These are phyloP conservation scores for Globisporangium ultimum DNA, from an alignment of 352 stramenopile species.

Conservation along the genomic window DNA sequence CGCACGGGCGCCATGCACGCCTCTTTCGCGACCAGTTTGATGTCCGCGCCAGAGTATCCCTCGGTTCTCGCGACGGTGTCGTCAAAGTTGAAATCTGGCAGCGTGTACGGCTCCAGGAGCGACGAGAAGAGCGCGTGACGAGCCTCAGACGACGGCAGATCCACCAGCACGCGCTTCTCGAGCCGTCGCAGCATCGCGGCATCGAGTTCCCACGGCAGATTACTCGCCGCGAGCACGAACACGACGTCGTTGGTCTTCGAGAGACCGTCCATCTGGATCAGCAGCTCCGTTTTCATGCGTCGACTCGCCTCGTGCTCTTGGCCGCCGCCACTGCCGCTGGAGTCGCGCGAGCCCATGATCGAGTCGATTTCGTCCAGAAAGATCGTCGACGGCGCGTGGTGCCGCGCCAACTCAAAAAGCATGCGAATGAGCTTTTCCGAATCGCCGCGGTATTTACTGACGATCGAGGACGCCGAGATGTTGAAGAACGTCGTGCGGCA, in stretches of 20 bases:
- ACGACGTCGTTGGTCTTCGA: constrained; percentile 79
- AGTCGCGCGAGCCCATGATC: constrained; percentile 87
- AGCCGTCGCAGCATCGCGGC: constrained; percentile 76
- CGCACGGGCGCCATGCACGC: constrained; percentile 80
- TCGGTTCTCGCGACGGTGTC: constrained; percentile 51
- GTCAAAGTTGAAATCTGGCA: constrained; percentile 44
- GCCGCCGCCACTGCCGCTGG: constrained; percentile 37
- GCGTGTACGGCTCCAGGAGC: constrained; percentile 58
- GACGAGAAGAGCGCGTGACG: constrained; percentile 52
- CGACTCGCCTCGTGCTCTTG: constrained; percentile 85
- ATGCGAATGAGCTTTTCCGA: constrained; percentile 87
- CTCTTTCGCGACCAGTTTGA: constrained; percentile 86
- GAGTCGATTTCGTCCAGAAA: constrained; percentile 88
- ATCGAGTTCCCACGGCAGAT: constrained; percentile 84
- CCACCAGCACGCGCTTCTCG: constrained; percentile 82
- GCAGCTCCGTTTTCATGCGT: constrained; percentile 84
- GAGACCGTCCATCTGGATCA: constrained; percentile 87
- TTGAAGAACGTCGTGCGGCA: constrained; percentile 89
- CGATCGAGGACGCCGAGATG: constrained; percentile 83
- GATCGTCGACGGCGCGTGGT: constrained; percentile 84
- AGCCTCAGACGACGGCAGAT: constrained; percentile 61
- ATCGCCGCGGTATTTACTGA: constrained; percentile 85
- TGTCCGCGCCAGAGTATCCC: constrained; percentile 80
- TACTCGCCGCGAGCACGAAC: constrained; percentile 80
- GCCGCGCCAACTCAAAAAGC: constrained; percentile 76